Conservation (phyloP, 305 asterid species). For the Fraxinus nigra region DNA sequence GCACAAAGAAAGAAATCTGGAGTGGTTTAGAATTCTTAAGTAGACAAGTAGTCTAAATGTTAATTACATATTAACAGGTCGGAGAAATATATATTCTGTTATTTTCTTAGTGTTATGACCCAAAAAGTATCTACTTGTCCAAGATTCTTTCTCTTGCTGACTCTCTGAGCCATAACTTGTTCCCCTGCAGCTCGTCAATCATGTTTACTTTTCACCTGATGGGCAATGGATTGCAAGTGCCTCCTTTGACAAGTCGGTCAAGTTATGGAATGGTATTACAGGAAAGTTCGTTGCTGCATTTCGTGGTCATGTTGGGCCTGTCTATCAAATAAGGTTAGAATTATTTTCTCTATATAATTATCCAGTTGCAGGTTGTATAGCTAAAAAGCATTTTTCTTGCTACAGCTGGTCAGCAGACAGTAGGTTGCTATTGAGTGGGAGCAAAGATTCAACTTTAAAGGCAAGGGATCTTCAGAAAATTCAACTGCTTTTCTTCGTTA, state of each 20-base stretch:
- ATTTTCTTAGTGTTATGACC: not conserved
- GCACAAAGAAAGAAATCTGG: not conserved
- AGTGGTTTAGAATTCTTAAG: not conserved
- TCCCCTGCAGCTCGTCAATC: slow-evolving; percentile 80
- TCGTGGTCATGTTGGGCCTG: slow-evolving; percentile 98
- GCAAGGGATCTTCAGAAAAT: slow-evolving; percentile 29
- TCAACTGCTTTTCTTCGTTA: slow-evolving; percentile 1
- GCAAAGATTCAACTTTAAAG: slow-evolving; percentile 96
- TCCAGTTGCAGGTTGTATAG: not conserved
- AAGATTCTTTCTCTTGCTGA: not conserved
- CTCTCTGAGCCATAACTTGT: slow-evolving; percentile 21
- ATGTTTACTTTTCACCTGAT: slow-evolving; percentile 94
- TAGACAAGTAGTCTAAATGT: not conserved
- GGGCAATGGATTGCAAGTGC: slow-evolving; percentile 97
- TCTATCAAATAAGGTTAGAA: slow-evolving; percentile 85
- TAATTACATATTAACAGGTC: not conserved
- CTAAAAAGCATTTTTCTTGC: slow-evolving; percentile 23
- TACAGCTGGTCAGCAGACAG: slow-evolving; percentile 99
- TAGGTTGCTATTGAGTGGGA: slow-evolving; percentile 91
- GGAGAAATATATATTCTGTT: not conserved
- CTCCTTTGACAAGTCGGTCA: slow-evolving; percentile 93
- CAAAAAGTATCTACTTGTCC: not conserved
- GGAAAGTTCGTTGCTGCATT: slow-evolving; percentile 87
- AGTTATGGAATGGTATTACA: slow-evolving; percentile 89
- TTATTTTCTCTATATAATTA: slow-evolving; percentile 3